A percentile compares a stretch with the other conserved stretches of the same genome.
Evolutionary conservation across 164 flowering plant genomes (phyloP).

Genomic region (Tetrastigma voinierianum): DNA sequence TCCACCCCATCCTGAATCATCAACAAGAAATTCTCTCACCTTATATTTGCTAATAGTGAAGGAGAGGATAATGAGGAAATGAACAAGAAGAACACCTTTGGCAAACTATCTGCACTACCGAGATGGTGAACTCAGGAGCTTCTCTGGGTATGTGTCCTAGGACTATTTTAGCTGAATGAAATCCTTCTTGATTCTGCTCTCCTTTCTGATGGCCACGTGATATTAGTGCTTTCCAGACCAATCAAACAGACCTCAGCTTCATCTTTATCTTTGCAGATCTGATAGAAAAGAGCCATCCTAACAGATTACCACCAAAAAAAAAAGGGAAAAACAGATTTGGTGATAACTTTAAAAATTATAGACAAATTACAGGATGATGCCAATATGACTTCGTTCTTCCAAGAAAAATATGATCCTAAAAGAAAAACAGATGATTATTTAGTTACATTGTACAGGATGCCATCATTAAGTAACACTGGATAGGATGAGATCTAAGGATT

Average conservation of each 20-base stretch:
- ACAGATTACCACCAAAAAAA: no score
- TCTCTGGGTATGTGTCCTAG: constrained; percentile 20
- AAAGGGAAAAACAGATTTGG: no score
- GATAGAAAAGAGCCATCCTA: background rate
- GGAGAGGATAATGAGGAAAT: background rate
- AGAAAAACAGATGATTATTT: no score
- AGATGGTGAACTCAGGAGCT: constrained; percentile 13
- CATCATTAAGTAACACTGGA: no score
- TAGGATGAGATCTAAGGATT: no score
- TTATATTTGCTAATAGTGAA: background rate
- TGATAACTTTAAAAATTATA: no score
- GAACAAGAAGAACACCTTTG: constrained; percentile 16
- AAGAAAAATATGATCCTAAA: no score
- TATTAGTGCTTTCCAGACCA: constrained; percentile 26
- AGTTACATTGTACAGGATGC: no score
- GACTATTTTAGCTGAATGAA: constrained; percentile 26
- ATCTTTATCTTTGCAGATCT: constrained; percentile 37
- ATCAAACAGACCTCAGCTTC: constrained; percentile 31
- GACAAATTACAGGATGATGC: no score
- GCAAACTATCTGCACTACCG: constrained; percentile 21
- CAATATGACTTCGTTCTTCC: no score
- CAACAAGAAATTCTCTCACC: constrained; percentile 4
- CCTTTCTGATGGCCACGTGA: constrained; percentile 18
- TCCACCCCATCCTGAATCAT: constrained; percentile 22
- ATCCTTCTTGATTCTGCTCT: constrained; percentile 19